phyloP scores from a whole-genome alignment of 306 rosid genomes.

The Begonia fuchsioides region DNA sequence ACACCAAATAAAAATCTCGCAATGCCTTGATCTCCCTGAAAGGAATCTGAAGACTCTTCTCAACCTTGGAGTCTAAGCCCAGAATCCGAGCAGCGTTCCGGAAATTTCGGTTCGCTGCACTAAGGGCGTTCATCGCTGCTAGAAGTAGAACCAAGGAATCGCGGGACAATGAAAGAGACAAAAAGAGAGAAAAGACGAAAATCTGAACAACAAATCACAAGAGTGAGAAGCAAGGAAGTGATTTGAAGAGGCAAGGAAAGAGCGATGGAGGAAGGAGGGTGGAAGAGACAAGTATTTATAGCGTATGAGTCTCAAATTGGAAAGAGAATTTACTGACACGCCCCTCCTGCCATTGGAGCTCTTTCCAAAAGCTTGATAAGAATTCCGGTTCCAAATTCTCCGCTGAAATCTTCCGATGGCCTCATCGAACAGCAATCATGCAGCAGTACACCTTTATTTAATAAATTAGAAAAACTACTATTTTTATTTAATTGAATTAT shows the following conservation, averaged over 20 bases:
- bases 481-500: too few species aligned
- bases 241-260: background rate
- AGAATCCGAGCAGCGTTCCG: constrained; percentile 39
- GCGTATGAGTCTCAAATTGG: constrained; percentile 1
- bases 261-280: background rate
- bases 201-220: background rate
- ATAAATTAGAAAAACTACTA: too few species aligned
- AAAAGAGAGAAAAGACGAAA: background rate
- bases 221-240: background rate
- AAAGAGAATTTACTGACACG: background rate
- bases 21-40: constrained; percentile 54
- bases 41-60: constrained; percentile 48
- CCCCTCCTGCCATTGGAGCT: too few species aligned
- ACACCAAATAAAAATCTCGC: background rate
- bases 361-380: too few species aligned
- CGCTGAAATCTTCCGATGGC: too few species aligned
- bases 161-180: background rate
- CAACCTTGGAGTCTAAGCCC: constrained; percentile 47
- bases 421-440: too few species aligned
- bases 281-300: background rate
- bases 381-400: too few species aligned
- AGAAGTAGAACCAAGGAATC: background rate
- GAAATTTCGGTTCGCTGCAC: constrained; percentile 51
- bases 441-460: too few species aligned
- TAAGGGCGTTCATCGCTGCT: constrained; percentile 43